phyloP scores from a whole-genome alignment of 805 yeast genomes.

The Sugiyamaella marilandica region DNA sequence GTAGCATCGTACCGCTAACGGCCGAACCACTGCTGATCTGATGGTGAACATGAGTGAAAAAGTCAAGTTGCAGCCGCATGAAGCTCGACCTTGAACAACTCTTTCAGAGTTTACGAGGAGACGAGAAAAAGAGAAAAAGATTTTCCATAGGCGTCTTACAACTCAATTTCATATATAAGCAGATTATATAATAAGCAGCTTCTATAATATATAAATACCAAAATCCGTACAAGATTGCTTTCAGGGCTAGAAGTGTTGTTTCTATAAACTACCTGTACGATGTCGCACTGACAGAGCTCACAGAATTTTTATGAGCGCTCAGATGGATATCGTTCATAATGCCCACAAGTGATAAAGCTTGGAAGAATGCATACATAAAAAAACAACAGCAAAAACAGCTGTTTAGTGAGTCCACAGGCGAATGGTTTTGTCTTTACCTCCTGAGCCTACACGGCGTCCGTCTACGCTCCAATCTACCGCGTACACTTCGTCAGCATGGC shows the following conservation, averaged over 20 bases:
- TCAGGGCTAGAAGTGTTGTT: too few relatives aligned
- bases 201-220: background rate
- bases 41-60: background rate
- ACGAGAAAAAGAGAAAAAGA: background rate
- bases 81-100: background rate
- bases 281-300: too few relatives aligned
- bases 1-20: background rate
- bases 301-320: too few relatives aligned
- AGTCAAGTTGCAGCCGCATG: background rate
- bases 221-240: too few relatives aligned
- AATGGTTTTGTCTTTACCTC: conserved; percentile 94
- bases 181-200: background rate
- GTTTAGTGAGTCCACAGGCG: conserved; percentile 73
- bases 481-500: conserved; percentile 91
- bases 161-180: background rate
- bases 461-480: conserved; percentile 98
- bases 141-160: background rate
- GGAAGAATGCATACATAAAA: too few relatives aligned
- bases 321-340: too few relatives aligned
- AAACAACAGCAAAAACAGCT: too few relatives aligned
- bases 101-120: background rate
- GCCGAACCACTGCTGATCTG: background rate
- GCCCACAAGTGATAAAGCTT: too few relatives aligned
- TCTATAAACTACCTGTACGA: too few relatives aligned
- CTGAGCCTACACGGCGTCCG: conserved; percentile 91